A percentile compares a stretch with the other conserved stretches of the same genome.
These are phyloP conservation scores for Chenopodium formosanum DNA, from an alignment of 148 eudicot genomes.

Conservation along the genomic window DNA sequence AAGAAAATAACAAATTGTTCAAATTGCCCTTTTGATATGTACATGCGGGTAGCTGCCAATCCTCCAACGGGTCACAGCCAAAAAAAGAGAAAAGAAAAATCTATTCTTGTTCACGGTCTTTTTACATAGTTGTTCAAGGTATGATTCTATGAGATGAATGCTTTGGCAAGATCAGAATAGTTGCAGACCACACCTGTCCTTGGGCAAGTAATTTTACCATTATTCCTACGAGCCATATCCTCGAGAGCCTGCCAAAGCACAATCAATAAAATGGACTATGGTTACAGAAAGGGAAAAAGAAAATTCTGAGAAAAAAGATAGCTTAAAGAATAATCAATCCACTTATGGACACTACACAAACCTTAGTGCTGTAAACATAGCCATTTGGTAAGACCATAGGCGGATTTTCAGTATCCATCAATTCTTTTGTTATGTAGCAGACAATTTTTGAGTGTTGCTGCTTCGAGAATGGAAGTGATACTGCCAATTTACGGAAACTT, in stretches of 20 bases:
- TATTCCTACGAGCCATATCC: conserved; percentile 82
- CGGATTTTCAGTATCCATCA: conserved; percentile 99
- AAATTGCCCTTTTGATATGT: conserved; percentile 26
- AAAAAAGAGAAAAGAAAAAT: not conserved
- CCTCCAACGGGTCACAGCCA: conserved; percentile 15
- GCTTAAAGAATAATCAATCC: not conserved
- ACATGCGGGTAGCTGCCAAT: conserved; percentile 22
- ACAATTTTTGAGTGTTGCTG: conserved; percentile 99
- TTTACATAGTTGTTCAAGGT: conserved; percentile 23
- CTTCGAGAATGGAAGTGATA: conserved; percentile 86
- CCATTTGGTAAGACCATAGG: conserved; percentile 98
- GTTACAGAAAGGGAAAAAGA: not conserved
- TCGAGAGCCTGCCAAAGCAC: conserved; percentile 75
- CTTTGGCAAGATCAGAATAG: conserved; percentile 66
- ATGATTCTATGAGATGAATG: conserved; percentile 59
- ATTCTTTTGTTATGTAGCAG: conserved; percentile 91
- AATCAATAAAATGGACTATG: not conserved
- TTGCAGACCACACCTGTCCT: conserved; percentile 70
- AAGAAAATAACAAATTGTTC: conserved; percentile 20
- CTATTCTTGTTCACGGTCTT: not conserved
- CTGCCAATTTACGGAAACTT: conserved; percentile 85
- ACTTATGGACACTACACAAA: conserved; percentile 20
- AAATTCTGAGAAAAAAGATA: not conserved
- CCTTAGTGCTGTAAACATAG: conserved; percentile 94
- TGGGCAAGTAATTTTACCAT: conserved; percentile 86